Conservation (phyloP, 1,284 basidiomycete species). For the Inonotus hispidus region DNA sequence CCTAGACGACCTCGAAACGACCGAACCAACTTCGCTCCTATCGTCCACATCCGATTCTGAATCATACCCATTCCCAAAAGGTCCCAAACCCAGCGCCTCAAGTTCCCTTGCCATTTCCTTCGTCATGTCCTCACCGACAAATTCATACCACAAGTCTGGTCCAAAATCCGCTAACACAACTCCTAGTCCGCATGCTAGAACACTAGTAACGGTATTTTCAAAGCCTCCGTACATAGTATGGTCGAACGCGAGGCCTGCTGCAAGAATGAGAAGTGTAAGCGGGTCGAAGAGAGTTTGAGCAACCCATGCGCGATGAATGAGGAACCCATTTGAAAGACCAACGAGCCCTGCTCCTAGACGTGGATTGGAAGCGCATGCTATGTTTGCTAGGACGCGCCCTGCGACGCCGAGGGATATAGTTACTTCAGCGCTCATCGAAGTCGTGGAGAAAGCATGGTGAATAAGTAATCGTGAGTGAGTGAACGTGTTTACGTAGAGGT, state of each 20-base stretch:
- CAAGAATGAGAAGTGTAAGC: constrained; percentile 61
- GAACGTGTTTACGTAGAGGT: neutral
- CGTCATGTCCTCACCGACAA: constrained; percentile 37
- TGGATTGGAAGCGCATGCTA: constrained; percentile 20
- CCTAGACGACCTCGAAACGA: constrained; percentile 3
- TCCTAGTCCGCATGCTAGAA: constrained; percentile 63
- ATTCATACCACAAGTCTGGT: constrained; percentile 54
- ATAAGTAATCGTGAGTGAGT: neutral
- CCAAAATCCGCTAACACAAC: constrained; percentile 63
- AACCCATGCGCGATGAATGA: constrained; percentile 58
- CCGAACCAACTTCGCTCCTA: constrained; percentile 12
- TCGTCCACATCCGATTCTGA: neutral
- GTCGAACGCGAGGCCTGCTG: constrained; percentile 61
- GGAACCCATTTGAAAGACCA: constrained; percentile 70
- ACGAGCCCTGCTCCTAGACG: constrained; percentile 49
- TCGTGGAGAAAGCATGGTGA: neutral
- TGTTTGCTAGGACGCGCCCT: constrained; percentile 15
- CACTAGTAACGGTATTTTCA: constrained; percentile 47
- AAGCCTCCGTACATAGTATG: constrained; percentile 58
- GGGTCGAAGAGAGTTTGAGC: constrained; percentile 52
- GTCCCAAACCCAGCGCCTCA: constrained; percentile 32
- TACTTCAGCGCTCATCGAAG: constrained; percentile 14
- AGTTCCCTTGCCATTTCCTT: constrained; percentile 47
- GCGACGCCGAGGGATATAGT: constrained; percentile 16
- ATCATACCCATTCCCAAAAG: constrained; percentile 27